Base-by-base conservation (phyloP, 345 rosid genomes). In the Sisymbrium altissimum region DNA sequence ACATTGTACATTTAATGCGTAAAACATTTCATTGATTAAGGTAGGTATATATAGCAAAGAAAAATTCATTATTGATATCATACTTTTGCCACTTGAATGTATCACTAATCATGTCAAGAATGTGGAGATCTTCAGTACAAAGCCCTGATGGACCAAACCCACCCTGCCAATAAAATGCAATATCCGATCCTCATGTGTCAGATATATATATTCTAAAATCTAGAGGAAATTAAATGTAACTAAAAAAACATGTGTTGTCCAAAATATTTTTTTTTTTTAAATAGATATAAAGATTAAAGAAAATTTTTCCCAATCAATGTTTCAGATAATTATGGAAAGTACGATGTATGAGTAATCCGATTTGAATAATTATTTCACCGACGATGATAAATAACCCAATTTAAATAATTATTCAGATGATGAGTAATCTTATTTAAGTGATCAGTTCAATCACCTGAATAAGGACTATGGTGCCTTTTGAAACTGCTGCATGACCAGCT, bases 131-230 rank as follows among this genome's bases (percentile, higher is more conserved):
- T 73, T 89, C 97, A 7, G 89, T 76, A 35, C 87, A 88, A 79
- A 82, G 87, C 64, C 96, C 97, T 6, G 85, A 88, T 45, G 89
- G 90, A 80, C 96, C 93, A 59, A 91, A 85, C 73, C 98, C 98
- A 45, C 98, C 98, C 96, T 94, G 84, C 44, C 29, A 74, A 54
- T 44, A 19, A 58, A 61, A 64, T n/a, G 18, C 9, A 36, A 57
- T 25, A 66, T 35, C 6, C 7, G 13, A 14, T 30, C 12, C 39
- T 65, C 40, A 56, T 36, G 35, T 56, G 40, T 73, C 48, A 73
- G 48, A 41, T 72, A 15, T 54, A 23, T 50, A 23, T 23, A 32
- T 21, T 45, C 10, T 53, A 7, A 30, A 50, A 35, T 64, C 9
- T 14, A 21, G 6, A 44, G 9, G 2, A 44, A 18, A 63, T 12